Evolutionary conservation across 2,329 filamentous ascomycete species (phyloP), one percentile per base, ranked within the genome.

Genomic region (Colletotrichum sp.): DNA sequence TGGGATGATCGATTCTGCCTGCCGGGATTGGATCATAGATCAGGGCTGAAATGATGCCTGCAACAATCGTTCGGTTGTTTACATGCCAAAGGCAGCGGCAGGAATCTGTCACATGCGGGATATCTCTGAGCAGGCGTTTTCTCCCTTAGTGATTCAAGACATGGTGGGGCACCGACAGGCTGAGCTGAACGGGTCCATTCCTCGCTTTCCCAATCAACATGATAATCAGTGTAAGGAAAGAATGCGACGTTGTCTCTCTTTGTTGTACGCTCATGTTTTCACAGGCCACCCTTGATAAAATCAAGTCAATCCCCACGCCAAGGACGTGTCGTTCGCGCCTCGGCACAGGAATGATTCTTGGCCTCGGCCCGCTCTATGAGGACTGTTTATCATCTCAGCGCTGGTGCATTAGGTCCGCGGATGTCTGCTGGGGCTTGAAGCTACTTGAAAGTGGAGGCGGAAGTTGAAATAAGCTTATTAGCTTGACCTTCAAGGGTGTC

Each of bases 161-260:
- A 49, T 49, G 44, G 18, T 18, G 18, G 44, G 18, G 18, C 0
- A 7, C 1, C 18, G 10, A 49, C 9, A 49, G 44, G 44, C 44
- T 49, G 44, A 21, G 44, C 18, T 49, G 9, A 21, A 49, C 5
- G 3, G 9, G 0, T 7, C 39, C 44, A 49, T 49, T 49, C 18
- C 44, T 49, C 9, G 6, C 18, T 21, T 7, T n/a, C 18, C 44
- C 44, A 12, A 12, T 49, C 18, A 49, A 7, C 9, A 49, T 49
- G 6, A 12, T 21, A 12, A 49, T 6, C 18, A n/a, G 44, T 49
- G 18, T 49, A 1, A 49, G 3, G 3, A 49, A 12, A 21, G 44
- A 49, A 49, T 49, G 44, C 1, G 0, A 49, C 0, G 3, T 4
- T 21, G 6, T 12, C 6, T 49, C 10, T 3, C 44, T 49, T 10